Conservation (phyloP, 129 eudicot genomes). For the Artemisia annua region DNA sequence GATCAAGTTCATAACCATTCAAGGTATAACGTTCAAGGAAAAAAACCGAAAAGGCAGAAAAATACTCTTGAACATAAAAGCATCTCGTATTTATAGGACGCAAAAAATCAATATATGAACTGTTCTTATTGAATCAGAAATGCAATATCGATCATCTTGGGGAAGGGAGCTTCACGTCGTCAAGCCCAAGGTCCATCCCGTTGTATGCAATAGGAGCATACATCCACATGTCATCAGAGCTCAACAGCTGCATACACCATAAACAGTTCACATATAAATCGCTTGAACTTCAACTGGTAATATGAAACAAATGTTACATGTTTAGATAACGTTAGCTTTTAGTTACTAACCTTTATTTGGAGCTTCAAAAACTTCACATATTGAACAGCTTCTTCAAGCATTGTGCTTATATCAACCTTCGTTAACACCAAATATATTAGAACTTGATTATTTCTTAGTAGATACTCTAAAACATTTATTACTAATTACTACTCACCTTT, state of each 20-base stretch:
- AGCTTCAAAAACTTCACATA: conserved; percentile 58
- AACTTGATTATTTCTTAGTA: background rate
- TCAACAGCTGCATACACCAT: conserved; percentile 53
- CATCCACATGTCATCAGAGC: conserved; percentile 80
- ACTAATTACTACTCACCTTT: conserved; percentile 44
- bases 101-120: background rate
- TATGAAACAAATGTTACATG: background rate
- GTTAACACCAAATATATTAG: background rate
- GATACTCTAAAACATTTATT: background rate
- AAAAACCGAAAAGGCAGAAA: conserved; percentile 17
- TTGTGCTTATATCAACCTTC: conserved; percentile 83
- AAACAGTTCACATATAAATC: background rate
- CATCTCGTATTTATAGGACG: conserved; percentile 12
- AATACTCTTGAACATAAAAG: conserved; percentile 16
- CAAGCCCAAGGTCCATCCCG: conserved; percentile 70
- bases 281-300: background rate
- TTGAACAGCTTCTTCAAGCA: conserved; percentile 78
- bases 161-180: conserved; percentile 34
- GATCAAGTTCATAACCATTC: conserved; percentile 9
- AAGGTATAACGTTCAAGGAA: conserved; percentile 1
- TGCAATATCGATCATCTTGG: conserved; percentile 35
- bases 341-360: conserved; percentile 58
- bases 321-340: background rate
- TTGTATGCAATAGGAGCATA: conserved; percentile 78
- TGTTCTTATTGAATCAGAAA: background rate